These are phyloP conservation scores for Acanthochlamys bracteata DNA, from an alignment of 106 monocot species.

Conservation along the genomic window DNA sequence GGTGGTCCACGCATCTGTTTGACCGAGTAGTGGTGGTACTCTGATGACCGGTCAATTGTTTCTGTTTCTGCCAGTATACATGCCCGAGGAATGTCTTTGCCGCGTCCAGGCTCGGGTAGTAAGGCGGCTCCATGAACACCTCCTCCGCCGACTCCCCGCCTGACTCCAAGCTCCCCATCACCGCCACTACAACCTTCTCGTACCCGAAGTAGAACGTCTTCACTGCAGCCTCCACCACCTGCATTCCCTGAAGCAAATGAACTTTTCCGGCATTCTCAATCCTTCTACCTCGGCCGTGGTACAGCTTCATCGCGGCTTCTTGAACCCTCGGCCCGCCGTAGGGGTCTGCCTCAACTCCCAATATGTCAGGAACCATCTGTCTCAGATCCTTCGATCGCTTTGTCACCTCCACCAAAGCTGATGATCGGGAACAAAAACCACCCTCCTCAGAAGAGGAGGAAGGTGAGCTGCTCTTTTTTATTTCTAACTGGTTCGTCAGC, in stretches of 20 bases:
- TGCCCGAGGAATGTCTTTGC: constrained; percentile 76
- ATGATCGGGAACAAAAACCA: constrained; percentile 54
- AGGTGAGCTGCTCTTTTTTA: not conserved
- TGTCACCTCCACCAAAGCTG: constrained; percentile 33
- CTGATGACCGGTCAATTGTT: too few species aligned
- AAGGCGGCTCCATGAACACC: constrained; percentile 70
- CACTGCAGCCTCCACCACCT: constrained; percentile 67
- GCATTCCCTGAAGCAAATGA: constrained; percentile 69
- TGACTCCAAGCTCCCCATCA: constrained; percentile 73
- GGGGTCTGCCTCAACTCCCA: constrained; percentile 77
- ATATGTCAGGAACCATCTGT: constrained; percentile 45
- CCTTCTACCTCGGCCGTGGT: constrained; percentile 37
- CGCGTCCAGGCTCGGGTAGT: constrained; percentile 79
- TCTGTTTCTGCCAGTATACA: constrained; percentile 33
- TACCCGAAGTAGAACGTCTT: constrained; percentile 77
- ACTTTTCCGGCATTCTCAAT: constrained; percentile 23
- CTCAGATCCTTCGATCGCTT: constrained; percentile 40
- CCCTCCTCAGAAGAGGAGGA: constrained; percentile 4
- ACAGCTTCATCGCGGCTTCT: constrained; percentile 71
- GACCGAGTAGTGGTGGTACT: too few species aligned
- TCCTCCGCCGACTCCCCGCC: constrained; percentile 36
- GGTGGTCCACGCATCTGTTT: too few species aligned
- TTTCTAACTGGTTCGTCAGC: constrained; percentile 53
- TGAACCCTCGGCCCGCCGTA: constrained; percentile 71
- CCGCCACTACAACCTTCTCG: constrained; percentile 41